These are phyloP conservation scores for bread wheat (Triticum aestivum) DNA, from an alignment of 176 grass and related monocot species.

Conservation along the genomic window DNA sequence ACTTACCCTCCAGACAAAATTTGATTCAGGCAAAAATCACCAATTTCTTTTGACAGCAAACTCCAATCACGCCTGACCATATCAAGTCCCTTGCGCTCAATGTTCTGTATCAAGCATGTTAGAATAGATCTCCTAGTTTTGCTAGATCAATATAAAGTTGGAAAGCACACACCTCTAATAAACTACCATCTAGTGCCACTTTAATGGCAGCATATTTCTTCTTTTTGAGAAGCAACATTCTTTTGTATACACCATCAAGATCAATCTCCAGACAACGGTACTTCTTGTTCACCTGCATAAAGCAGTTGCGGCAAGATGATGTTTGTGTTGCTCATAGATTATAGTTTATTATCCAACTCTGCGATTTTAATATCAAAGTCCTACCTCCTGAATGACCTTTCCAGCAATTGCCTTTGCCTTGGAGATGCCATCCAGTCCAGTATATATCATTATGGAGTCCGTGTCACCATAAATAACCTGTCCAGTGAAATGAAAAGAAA, in stretches of 20 bases:
- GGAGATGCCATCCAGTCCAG: conserved; percentile 87
- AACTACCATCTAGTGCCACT: conserved; percentile 54
- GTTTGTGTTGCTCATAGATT: conserved; percentile 20
- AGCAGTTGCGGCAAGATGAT: conserved; percentile 18
- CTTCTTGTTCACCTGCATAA: conserved; percentile 85
- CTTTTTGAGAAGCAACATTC: conserved; percentile 99
- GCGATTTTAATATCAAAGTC: background rate
- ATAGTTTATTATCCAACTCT: conserved; percentile 12
- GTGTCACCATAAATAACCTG: conserved; percentile 99
- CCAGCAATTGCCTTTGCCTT: conserved; percentile 84
- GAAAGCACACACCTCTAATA: conserved; percentile 50
- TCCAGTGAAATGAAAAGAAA: conserved; percentile 26
- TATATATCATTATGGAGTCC: conserved; percentile 99
- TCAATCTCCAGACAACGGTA: conserved; percentile 95
- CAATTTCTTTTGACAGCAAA: conserved; percentile 88
- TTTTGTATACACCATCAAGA: conserved; percentile 97
- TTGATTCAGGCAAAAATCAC: conserved; percentile 88
- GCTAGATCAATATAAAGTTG: conserved; percentile 5
- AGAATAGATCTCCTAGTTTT: conserved; percentile 27
- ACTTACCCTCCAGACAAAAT: conserved; percentile 90
- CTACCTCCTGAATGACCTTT: conserved; percentile 97
- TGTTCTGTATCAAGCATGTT: conserved; percentile 60
- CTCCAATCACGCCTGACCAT: conserved; percentile 99
- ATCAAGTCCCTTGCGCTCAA: conserved; percentile 94
- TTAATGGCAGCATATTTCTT: conserved; percentile 99